These are phyloP conservation scores for Puccinia brachypodii DNA, from an alignment of 1,284 basidiomycete genomes.

Conservation along the genomic window DNA sequence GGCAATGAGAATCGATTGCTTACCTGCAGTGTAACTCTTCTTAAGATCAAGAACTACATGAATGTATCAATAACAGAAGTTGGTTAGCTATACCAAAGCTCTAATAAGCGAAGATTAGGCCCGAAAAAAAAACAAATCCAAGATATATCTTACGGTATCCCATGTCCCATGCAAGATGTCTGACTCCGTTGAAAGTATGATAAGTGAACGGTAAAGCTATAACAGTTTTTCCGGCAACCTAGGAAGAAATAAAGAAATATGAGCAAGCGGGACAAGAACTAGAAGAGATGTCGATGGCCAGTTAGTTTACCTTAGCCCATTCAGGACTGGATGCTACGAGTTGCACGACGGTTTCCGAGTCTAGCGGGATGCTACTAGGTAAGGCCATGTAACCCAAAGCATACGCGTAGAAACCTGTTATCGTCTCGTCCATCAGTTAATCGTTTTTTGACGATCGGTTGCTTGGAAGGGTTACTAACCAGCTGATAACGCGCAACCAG, in stretches of 20 bases:
- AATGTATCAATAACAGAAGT: not conserved
- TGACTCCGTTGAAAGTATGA: conserved; percentile 85
- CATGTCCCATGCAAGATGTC: conserved; percentile 89
- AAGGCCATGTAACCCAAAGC: conserved; percentile 81
- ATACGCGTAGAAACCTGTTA: conserved; percentile 79
- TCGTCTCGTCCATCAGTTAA: not conserved
- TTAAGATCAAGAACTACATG: conserved; percentile 73
- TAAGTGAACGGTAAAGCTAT: conserved; percentile 82
- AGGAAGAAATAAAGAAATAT: conserved; percentile 59
- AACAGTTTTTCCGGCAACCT: conserved; percentile 71
- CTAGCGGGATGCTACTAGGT: conserved; percentile 69
- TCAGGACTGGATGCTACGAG: conserved; percentile 63
- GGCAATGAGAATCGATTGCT: not conserved
- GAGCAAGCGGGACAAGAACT: conserved; percentile 49
- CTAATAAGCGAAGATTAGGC: not conserved
- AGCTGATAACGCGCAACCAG: conserved; percentile 74
- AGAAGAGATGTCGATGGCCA: conserved; percentile 3
- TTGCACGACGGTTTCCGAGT: conserved; percentile 75
- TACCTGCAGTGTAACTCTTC: conserved; percentile 67
- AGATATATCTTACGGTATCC: conserved; percentile 71
- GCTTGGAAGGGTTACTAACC: conserved; percentile 62
- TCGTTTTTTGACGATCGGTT: not conserved
- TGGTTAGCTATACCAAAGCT: not conserved
- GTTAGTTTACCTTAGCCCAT: conserved; percentile 56
- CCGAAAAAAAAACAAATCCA: conserved; percentile 11